These are phyloP conservation scores for Boletellus deceptivus DNA, from an alignment of 1,284 basidiomycete genomes.

Conservation along the genomic window DNA sequence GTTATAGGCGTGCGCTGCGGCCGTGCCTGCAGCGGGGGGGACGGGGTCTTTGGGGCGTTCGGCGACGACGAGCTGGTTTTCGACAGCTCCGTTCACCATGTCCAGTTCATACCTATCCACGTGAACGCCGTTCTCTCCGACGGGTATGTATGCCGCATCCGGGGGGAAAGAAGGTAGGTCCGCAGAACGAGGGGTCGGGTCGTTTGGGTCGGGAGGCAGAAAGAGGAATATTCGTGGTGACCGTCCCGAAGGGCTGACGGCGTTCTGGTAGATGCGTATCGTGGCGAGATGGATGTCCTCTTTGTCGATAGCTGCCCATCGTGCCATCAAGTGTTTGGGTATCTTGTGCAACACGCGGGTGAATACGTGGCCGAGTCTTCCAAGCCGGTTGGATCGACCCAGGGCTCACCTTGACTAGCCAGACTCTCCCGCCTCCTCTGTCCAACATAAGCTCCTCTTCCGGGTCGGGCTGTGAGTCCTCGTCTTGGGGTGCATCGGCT, in stretches of 20 bases:
- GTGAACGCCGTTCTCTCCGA: conserved; percentile 37
- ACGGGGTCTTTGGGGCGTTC: conserved; percentile 68
- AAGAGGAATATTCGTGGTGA: conserved; percentile 66
- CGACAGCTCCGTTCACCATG: conserved; percentile 72
- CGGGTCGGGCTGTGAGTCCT: conserved; percentile 68
- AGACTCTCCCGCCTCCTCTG: conserved; percentile 67
- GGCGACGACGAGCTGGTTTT: conserved; percentile 76
- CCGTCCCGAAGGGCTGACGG: conserved; percentile 40
- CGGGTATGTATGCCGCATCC: conserved; percentile 40
- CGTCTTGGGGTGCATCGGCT: conserved; percentile 44
- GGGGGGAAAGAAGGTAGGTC: conserved; percentile 35
- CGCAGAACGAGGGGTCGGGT: conserved; percentile 36
- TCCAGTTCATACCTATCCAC: conserved; percentile 73
- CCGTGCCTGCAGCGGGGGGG: conserved; percentile 40
- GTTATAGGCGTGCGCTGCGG: conserved; percentile 35
- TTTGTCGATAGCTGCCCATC: conserved; percentile 59
- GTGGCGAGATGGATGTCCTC: conserved; percentile 66
- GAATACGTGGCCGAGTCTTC: neutral
- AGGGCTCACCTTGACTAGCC: conserved; percentile 72
- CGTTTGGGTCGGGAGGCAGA: conserved; percentile 56
- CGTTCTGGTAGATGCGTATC: conserved; percentile 66
- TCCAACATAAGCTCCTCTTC: conserved; percentile 74
- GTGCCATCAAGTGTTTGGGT: conserved; percentile 68
- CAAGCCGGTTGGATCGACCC: neutral
- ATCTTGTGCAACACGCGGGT: conserved; percentile 43